Evolutionary conservation across 2,329 filamentous ascomycete genomes (phyloP).

Genomic region (Xylariaceae sp.): DNA sequence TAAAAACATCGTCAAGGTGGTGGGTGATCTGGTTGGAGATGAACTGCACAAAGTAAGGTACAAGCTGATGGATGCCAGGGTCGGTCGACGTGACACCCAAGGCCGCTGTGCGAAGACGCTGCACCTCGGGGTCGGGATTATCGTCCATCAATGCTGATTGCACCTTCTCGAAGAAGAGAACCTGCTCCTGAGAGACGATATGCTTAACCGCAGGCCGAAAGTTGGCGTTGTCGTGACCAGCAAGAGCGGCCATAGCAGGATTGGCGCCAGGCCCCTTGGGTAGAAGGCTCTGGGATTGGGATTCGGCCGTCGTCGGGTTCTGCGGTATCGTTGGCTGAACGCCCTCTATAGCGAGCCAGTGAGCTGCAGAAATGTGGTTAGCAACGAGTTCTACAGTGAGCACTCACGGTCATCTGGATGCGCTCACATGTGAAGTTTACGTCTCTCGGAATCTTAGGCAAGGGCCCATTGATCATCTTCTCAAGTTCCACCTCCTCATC

Average conservation of each 20-base stretch:
- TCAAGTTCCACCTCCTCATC: constrained; percentile 99
- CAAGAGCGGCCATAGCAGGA: constrained; percentile 75
- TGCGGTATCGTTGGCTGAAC: constrained; percentile 95
- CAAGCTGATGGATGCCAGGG: constrained; percentile 88
- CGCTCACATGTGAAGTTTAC: constrained; percentile 79
- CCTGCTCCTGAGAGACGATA: constrained; percentile 90
- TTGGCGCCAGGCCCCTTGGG: constrained; percentile 89
- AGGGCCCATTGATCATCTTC: constrained; percentile 92
- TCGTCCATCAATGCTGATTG: constrained; percentile 85
- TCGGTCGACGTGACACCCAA: constrained; percentile 83
- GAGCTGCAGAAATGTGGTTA: constrained; percentile 50
- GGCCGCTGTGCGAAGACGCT: constrained; percentile 73
- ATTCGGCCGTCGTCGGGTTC: constrained; percentile 85
- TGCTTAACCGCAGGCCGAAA: constrained; percentile 94
- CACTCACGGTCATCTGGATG: not conserved
- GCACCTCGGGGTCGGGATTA: constrained; percentile 71
- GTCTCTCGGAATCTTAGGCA: constrained; percentile 92
- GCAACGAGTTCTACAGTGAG: constrained; percentile 1
- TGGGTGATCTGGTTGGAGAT: constrained; percentile 95
- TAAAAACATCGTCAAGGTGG: constrained; percentile 82
- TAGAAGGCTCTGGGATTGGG: constrained; percentile 76
- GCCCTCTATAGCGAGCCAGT: constrained; percentile 97
- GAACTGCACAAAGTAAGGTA: constrained; percentile 95
- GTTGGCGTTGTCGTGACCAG: constrained; percentile 75
- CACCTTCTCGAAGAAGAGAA: constrained; percentile 95